Evolutionary conservation across 108 stramenopile genomes (phyloP).

Genomic region (Discostella stelligeroides): DNA sequence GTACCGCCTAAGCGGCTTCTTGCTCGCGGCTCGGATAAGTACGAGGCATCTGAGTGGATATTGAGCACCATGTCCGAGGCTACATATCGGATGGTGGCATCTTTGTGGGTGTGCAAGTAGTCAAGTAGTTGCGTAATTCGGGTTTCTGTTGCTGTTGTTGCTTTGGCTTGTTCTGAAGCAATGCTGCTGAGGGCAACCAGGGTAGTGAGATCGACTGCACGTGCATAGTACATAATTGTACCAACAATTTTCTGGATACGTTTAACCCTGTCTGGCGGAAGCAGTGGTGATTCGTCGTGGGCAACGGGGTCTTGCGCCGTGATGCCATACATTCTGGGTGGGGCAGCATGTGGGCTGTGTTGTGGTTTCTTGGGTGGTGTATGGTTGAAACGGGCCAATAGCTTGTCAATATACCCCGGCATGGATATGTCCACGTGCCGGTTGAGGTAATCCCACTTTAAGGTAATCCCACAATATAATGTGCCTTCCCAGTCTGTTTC

Average conservation of each 20-base stretch:
- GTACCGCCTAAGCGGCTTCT: slow-evolving; percentile 39
- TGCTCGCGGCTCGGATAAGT: slow-evolving; percentile 38
- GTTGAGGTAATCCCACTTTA: slow-evolving; percentile 51
- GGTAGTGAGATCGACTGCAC: slow-evolving; percentile 46
- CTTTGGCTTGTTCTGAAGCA: slow-evolving; percentile 31
- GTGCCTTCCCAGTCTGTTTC: slow-evolving; percentile 36
- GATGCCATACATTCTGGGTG: slow-evolving; percentile 35
- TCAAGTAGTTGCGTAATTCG: slow-evolving; percentile 37
- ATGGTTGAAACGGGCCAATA: slow-evolving; percentile 37
- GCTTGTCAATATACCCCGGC: slow-evolving; percentile 53
- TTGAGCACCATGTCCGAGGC: slow-evolving; percentile 32
- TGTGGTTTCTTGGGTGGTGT: slow-evolving; percentile 31
- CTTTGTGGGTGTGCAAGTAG: slow-evolving; percentile 45
- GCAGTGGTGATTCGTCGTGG: slow-evolving; percentile 28
- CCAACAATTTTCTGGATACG: slow-evolving; percentile 48
- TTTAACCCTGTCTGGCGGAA: slow-evolving; percentile 14
- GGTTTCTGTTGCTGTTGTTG: slow-evolving; percentile 7
- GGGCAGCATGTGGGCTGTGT: slow-evolving; percentile 32
- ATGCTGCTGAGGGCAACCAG: slow-evolving; percentile 39
- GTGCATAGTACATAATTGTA: slow-evolving; percentile 50
- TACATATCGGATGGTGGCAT: slow-evolving; percentile 17
- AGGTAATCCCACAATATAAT: slow-evolving; percentile 39
- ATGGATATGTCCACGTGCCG: slow-evolving; percentile 43
- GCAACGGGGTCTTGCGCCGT: slow-evolving; percentile 22
- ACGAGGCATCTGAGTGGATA: slow-evolving; percentile 45